A percentile compares a stretch with the other conserved stretches of the same genome.
These are phyloP conservation scores for Microbotryomycetes sp. DNA, from an alignment of 1,284 basidiomycete species.

Conservation along the genomic window DNA sequence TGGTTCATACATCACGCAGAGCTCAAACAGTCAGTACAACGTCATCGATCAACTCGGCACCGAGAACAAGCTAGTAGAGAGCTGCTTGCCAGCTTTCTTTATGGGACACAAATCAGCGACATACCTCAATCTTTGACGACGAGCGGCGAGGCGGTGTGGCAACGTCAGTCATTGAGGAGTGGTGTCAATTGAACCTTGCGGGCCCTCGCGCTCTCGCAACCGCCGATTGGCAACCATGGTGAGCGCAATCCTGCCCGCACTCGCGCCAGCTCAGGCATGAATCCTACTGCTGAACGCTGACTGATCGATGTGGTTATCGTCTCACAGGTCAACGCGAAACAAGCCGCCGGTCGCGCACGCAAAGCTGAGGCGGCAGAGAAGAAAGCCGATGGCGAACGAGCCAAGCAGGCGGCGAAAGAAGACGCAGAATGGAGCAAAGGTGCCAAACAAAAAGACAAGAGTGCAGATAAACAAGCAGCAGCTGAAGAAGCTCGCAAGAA, in stretches of 20 bases:
- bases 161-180: neutral
- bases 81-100: too few species aligned
- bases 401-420: conserved; percentile 52
- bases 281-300: neutral
- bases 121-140: conserved; percentile 2
- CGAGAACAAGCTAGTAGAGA: neutral
- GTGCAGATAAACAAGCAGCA: conserved; percentile 43
- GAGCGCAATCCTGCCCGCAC: neutral
- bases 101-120: neutral
- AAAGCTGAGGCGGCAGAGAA: conserved; percentile 74
- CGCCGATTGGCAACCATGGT: neutral
- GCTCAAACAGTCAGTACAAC: too few species aligned
- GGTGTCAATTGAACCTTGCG: neutral
- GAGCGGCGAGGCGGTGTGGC: neutral
- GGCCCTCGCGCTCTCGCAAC: neutral
- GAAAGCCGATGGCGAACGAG: conserved; percentile 11
- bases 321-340: conserved; percentile 8
- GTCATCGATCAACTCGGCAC: neutral
- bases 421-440: conserved; percentile 71
- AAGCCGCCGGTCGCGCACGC: conserved; percentile 78
- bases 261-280: neutral
- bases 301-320: too few species aligned
- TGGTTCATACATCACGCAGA: neutral
- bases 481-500: conserved; percentile 17
- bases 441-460: conserved; percentile 42